These are phyloP conservation scores for Tetrahymena borealis DNA, from an alignment of 73 alveolate species.

Conservation along the genomic window DNA sequence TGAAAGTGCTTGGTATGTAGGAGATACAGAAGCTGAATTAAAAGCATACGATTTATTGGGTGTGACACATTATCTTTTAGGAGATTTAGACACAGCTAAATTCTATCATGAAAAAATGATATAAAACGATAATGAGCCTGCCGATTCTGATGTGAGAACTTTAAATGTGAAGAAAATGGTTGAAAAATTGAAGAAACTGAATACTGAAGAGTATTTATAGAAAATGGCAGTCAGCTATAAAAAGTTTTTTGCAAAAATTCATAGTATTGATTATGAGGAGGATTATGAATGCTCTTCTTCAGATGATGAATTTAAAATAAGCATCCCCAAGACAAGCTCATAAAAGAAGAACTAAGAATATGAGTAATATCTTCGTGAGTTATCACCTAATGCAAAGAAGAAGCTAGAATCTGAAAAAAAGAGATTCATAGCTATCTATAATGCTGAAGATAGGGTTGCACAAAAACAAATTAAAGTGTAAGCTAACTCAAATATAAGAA, in stretches of 20 bases:
- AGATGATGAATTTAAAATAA: neutral
- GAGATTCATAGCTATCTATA: neutral
- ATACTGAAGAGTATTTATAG: neutral
- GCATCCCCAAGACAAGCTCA: neutral
- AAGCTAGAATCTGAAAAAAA: neutral
- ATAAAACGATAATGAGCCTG: slow-evolving; percentile 34
- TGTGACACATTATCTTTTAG: slow-evolving; percentile 45
- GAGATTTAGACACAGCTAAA: slow-evolving; percentile 48
- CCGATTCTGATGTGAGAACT: neutral
- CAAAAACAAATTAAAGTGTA: neutral
- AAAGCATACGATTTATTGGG: slow-evolving; percentile 53
- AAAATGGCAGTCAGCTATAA: neutral
- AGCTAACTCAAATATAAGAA: neutral
- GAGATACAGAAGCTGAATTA: slow-evolving; percentile 44
- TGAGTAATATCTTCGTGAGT: neutral
- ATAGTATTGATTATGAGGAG: neutral
- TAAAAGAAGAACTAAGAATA: neutral
- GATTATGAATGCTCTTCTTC: neutral
- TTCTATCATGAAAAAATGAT: slow-evolving; percentile 50
- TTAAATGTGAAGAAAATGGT: neutral
- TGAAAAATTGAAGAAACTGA: neutral
- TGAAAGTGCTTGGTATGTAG: slow-evolving; percentile 53
- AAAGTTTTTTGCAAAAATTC: neutral
- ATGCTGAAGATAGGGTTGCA: neutral
- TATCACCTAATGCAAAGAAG: neutral